Conservation (phyloP, 176 grass and related monocot species). For the Oryza glaberrima region DNA sequence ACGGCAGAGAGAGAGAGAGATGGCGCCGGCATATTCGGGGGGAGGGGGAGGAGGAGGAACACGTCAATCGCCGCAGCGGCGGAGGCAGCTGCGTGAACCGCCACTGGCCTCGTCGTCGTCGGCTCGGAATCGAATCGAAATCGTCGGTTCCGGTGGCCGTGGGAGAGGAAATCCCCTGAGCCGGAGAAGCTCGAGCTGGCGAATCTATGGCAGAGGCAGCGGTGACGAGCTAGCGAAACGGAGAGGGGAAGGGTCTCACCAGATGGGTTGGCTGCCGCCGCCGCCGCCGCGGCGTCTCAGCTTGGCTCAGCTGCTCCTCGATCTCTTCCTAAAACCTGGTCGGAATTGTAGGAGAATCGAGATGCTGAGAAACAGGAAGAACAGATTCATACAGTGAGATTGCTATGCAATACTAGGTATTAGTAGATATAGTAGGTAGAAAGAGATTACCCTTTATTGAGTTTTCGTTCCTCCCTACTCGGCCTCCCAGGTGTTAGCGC, state of each 20-base stretch:
- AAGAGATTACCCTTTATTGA: background rate
- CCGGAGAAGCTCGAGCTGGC: background rate
- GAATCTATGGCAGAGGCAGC: background rate
- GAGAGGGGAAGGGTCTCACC: slow-evolving; percentile 1
- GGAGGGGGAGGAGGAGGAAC: background rate
- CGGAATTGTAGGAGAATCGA: background rate
- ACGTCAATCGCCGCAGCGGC: slow-evolving; percentile 3
- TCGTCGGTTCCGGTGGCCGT: background rate
- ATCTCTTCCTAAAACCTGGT: background rate
- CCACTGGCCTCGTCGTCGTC: slow-evolving; percentile 9
- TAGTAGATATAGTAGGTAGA: no score
- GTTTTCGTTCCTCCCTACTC: background rate
- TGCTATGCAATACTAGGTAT: no score
- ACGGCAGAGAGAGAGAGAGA: background rate
- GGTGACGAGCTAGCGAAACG: background rate
- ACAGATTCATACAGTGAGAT: background rate
- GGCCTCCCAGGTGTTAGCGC: background rate
- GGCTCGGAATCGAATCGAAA: background rate
- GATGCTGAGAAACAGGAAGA: background rate
- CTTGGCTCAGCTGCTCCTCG: background rate
- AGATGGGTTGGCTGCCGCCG: background rate
- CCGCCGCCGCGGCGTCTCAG: background rate
- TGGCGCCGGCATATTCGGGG: slow-evolving; percentile 20
- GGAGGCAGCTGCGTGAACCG: slow-evolving; percentile 1
- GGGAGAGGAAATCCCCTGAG: background rate